A percentile compares a stretch with the other conserved stretches of the same genome.
Conservation (phyloP, 805 yeast species). For the Nakazawaea sp. region DNA sequence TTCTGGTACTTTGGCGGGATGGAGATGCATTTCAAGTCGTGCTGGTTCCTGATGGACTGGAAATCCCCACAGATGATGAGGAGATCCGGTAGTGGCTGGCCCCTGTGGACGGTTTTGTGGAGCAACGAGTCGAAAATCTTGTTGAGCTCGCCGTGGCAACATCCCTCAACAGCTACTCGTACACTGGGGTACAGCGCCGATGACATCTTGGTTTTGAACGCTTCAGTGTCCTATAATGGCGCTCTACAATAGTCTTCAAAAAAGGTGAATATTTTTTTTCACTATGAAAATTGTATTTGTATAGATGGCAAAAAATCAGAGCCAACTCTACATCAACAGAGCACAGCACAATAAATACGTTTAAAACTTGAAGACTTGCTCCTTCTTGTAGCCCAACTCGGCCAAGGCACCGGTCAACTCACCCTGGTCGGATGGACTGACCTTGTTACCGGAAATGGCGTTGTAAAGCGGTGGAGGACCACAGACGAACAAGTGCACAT, state of each 20-base stretch:
- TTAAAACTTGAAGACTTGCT: constrained; percentile 84
- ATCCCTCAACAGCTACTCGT: constrained; percentile 73
- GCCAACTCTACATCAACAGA: too few relatives aligned
- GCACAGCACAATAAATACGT: too few relatives aligned
- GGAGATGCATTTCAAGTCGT: constrained; percentile 63
- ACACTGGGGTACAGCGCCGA: too few relatives aligned
- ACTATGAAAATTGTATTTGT: too few relatives aligned
- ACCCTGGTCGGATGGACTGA: constrained; percentile 94
- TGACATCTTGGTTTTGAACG: too few relatives aligned
- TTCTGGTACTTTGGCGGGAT: constrained; percentile 73
- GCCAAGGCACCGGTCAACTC: constrained; percentile 82
- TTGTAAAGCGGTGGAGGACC: constrained; percentile 95
- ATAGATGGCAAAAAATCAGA: too few relatives aligned
- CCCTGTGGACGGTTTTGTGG: constrained; percentile 17
- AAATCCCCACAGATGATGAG: constrained; percentile 88
- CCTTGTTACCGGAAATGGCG: constrained; percentile 81
- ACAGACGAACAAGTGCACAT: constrained; percentile 76
- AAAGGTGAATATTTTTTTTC: too few relatives aligned
- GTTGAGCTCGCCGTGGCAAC: constrained; percentile 79
- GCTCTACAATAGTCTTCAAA: too few relatives aligned
- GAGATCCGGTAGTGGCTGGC: constrained; percentile 36
- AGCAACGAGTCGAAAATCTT: constrained; percentile 37
- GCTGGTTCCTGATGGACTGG: constrained; percentile 62
- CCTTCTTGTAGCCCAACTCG: constrained; percentile 83
- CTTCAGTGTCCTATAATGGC: too few relatives aligned